These are phyloP conservation scores for Podospora didyma DNA, from an alignment of 495 filamentous ascomycete genomes.

Conservation along the genomic window DNA sequence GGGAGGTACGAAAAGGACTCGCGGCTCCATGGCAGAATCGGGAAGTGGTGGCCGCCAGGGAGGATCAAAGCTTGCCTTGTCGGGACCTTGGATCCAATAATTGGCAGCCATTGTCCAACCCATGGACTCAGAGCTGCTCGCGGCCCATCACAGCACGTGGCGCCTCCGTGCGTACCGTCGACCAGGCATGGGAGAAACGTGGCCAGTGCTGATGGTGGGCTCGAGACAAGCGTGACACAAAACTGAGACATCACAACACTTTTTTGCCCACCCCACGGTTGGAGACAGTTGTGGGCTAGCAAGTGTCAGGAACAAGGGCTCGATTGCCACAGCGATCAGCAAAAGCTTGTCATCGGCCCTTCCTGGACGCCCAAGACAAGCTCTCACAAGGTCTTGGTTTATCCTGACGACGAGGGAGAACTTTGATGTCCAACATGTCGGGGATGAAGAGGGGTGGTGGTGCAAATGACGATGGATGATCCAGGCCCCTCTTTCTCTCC, in stretches of 20 bases:
- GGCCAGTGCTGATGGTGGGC: constrained; percentile 12
- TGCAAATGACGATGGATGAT: neutral
- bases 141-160: constrained; percentile 17
- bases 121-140: neutral
- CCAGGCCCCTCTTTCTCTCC: too few relatives aligned
- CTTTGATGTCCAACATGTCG: neutral
- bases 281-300: neutral
- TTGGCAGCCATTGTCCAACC: constrained; percentile 7
- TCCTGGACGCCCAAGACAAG: neutral
- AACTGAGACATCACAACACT: constrained; percentile 18
- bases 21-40: neutral
- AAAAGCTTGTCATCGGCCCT: neutral
- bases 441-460: neutral
- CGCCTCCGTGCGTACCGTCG: constrained; percentile 7
- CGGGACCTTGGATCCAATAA: constrained; percentile 2
- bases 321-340: neutral
- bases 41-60: neutral
- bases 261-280: constrained; percentile 1
- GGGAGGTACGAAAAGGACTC: neutral
- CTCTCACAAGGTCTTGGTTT: neutral
- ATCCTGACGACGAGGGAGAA: neutral
- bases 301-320: constrained; percentile 1
- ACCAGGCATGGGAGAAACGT: constrained; percentile 13
- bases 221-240: constrained; percentile 26
- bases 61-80: neutral